phyloP scores from a whole-genome alignment of 2,329 filamentous ascomycete species.

The Phaeosphaeriaceae sp. region DNA sequence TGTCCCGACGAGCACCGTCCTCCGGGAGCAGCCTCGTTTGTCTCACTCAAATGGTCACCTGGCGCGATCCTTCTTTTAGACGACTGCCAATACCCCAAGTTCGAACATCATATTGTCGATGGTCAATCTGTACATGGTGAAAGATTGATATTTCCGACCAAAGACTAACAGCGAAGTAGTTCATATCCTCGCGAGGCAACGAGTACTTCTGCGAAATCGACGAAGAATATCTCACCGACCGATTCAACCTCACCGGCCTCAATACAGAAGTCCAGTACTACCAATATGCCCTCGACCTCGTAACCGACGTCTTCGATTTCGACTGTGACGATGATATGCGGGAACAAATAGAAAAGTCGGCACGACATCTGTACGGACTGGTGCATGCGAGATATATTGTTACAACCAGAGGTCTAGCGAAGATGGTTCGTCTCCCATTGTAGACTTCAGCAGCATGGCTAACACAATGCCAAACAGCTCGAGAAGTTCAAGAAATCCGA shows the following conservation, averaged over 20 bases:
- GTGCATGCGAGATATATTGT: conserved; percentile 97
- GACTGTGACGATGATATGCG: conserved; percentile 99
- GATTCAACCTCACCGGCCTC: conserved; percentile 96
- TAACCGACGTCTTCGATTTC: conserved; percentile 97
- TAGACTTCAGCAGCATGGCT: conserved; percentile 6
- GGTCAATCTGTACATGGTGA: background rate
- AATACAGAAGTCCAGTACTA: conserved; percentile 99
- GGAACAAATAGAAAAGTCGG: conserved; percentile 97
- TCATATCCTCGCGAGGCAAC: conserved; percentile 96
- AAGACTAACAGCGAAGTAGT: conserved; percentile 63
- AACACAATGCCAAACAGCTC: conserved; percentile 67
- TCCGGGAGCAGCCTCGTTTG: conserved; percentile 1
- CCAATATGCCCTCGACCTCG: conserved; percentile 95
- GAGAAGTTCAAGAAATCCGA: conserved; percentile 99
- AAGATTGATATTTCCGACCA: background rate
- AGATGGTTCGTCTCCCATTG: conserved; percentile 75
- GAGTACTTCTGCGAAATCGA: conserved; percentile 99
- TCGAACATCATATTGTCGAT: background rate
- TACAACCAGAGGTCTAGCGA: conserved; percentile 88
- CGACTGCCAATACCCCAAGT: conserved; percentile 1
- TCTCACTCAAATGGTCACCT: conserved; percentile 3
- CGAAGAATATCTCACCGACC: conserved; percentile 96
- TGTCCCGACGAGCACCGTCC: conserved; percentile 13
- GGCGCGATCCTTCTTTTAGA: conserved; percentile 4
- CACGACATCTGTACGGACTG: conserved; percentile 91